Conservation (phyloP, 2,329 filamentous ascomycete genomes). For the Davidsoniella australis region DNA sequence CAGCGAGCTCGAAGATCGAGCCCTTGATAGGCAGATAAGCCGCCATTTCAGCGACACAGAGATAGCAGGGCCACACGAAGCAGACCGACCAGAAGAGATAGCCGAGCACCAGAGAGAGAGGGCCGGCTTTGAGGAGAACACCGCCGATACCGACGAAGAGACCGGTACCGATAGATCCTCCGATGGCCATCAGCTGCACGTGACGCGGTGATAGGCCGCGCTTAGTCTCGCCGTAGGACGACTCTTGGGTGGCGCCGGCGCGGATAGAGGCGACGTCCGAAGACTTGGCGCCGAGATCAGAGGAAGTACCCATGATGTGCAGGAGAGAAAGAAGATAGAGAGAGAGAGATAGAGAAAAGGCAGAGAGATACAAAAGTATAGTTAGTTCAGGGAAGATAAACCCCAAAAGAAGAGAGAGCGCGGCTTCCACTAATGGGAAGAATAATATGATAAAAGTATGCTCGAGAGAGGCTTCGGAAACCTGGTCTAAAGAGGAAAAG, state of each 20-base stretch:
- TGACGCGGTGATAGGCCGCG: conserved; percentile 20
- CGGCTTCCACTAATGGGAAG: neutral
- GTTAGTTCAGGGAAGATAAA: no score
- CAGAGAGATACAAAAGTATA: neutral
- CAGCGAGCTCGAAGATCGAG: conserved; percentile 37
- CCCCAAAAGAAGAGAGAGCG: neutral
- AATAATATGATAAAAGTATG: neutral
- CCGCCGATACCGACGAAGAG: conserved; percentile 29
- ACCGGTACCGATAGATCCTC: conserved; percentile 29
- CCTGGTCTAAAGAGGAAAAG: neutral
- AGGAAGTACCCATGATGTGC: conserved; percentile 7
- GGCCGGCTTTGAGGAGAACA: conserved; percentile 25
- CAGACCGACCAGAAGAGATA: conserved; percentile 28
- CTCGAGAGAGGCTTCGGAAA: neutral
- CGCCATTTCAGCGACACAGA: conserved; percentile 39
- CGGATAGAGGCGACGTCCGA: conserved; percentile 7
- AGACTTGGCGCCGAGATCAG: conserved; percentile 10
- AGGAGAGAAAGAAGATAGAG: neutral
- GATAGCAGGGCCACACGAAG: conserved; percentile 27
- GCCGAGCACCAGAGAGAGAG: conserved; percentile 27
- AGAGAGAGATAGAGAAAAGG: no score
- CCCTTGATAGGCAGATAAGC: conserved; percentile 37
- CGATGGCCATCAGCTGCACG: conserved; percentile 33
- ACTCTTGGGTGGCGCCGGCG: neutral
- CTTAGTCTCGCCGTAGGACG: conserved; percentile 8